These are phyloP conservation scores for Suillus ampliporus DNA, from an alignment of 768 basidiomycete species.

Conservation along the genomic window DNA sequence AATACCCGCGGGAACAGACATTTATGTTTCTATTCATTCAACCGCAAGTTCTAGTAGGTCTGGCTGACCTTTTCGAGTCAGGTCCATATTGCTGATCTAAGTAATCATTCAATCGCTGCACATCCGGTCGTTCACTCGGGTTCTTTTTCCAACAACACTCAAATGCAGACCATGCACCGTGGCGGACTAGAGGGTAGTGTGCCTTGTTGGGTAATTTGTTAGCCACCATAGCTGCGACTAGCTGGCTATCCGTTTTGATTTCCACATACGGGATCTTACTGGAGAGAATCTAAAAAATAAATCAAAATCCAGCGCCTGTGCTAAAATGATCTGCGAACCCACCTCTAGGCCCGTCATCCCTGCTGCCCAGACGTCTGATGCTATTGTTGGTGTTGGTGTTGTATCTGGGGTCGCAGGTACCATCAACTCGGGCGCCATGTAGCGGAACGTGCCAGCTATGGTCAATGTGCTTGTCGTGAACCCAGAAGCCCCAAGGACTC, in stretches of 20 bases:
- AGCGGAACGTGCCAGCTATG: constrained; percentile 41
- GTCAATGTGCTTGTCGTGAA: constrained; percentile 35
- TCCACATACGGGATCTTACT: constrained; percentile 25
- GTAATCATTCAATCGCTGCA: background rate
- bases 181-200: background rate
- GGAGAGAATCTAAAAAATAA: constrained; percentile 29
- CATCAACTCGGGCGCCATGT: constrained; percentile 61
- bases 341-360: constrained; percentile 45
- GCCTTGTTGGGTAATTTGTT: background rate
- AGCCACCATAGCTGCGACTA: constrained; percentile 3
- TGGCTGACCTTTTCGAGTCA: background rate
- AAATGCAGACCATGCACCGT: constrained; percentile 2
- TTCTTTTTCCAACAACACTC: background rate
- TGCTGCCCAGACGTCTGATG: constrained; percentile 44
- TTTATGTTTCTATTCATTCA: background rate
- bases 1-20: background rate
- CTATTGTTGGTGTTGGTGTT: constrained; percentile 26
- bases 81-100: background rate
- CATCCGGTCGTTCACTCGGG: background rate
- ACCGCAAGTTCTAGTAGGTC: constrained; percentile 5
- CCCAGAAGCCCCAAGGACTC: constrained; percentile 57
- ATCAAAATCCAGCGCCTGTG: background rate
- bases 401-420: constrained; percentile 18
- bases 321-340: background rate
- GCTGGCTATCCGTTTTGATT: constrained; percentile 15